Evolutionary conservation across 2,329 filamentous ascomycete species (phyloP), one percentile per base, ranked within the genome.

Genomic region (Xylariaceae sp.): DNA sequence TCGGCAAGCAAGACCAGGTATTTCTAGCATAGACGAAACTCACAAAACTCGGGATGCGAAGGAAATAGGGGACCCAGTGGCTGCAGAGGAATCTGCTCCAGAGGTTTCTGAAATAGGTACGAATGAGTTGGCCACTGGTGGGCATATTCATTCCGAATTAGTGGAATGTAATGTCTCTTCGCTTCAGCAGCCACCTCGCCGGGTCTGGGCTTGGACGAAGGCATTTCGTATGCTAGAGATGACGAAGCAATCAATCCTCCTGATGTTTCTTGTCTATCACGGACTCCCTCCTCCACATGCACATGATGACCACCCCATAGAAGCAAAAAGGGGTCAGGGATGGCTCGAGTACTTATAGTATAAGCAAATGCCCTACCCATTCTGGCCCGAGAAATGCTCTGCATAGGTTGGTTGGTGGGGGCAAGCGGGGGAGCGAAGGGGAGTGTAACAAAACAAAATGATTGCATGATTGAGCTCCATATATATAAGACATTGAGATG

Each of bases 111-210:
- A 61, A 79, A 79, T 34, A 85, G 71, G 55, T 78, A 76, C 3
- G 83, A 88, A 54, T 72, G 75, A 4, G 74, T 74, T 14, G 73
- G 74, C 72, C 70, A 86, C 57, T 67, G 65, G 45, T 71, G 68
- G 47, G 67, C 71, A 65, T 76, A 81, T 59, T 77, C 71, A 27
- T 73, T 69, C 58, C 73, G 76, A 56, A 88, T 79, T 51, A 77
- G 69, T 14, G 85, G 84, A 53, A 88, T 83, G 60, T 83, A 86
- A 47, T 76, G 75, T 56, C 74, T 77, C 65, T 87, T 87, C n/a
- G 83, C 85, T 62, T 88, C 84, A 21, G 80, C 77, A 44, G 85
- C 85, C 43, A 89, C 79, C 53, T 88, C 84, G 33, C 83, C 80
- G 11, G 81, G 77, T 65, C 82, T 84, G 37, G 75, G 75, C 65